These are phyloP conservation scores for Pelargonium citronellum DNA, from an alignment of 441 rosid species.

Conservation along the genomic window DNA sequence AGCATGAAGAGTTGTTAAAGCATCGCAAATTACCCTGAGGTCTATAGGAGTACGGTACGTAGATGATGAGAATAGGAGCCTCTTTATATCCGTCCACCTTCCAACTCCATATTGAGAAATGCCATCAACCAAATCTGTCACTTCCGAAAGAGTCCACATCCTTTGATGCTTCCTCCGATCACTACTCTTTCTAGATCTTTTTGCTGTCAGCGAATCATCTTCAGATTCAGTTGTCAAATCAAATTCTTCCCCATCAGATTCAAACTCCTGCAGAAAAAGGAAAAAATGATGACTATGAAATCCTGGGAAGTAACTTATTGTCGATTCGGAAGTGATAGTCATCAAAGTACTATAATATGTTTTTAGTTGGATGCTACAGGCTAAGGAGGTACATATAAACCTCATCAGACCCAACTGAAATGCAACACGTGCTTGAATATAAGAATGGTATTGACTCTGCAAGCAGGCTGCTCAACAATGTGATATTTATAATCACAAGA, in stretches of 20 bases:
- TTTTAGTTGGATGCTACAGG: background rate
- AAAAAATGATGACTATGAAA: constrained; percentile 9
- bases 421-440: background rate
- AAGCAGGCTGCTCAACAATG: background rate
- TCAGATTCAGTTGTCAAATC: constrained; percentile 45
- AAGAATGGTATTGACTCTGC: background rate
- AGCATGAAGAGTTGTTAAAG: constrained; percentile 15
- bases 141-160: constrained; percentile 80
- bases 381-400: background rate
- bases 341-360: constrained; percentile 2
- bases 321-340: background rate
- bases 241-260: constrained; percentile 19
- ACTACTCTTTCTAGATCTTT: constrained; percentile 32
- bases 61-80: constrained; percentile 52
- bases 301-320: background rate
- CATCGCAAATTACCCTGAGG: constrained; percentile 59
- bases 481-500: background rate
- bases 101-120: constrained; percentile 79
- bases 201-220: constrained; percentile 33
- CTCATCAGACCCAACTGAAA: too few species aligned
- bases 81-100: constrained; percentile 90
- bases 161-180: constrained; percentile 84
- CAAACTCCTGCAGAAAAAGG: constrained; percentile 28
- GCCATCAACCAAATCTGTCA: constrained; percentile 72
- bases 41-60: constrained; percentile 80